Evolutionary conservation across 1,139 yeast species (phyloP), one percentile per base, ranked within the genome.

Genomic region (Zygotorulaspora mrakii): DNA sequence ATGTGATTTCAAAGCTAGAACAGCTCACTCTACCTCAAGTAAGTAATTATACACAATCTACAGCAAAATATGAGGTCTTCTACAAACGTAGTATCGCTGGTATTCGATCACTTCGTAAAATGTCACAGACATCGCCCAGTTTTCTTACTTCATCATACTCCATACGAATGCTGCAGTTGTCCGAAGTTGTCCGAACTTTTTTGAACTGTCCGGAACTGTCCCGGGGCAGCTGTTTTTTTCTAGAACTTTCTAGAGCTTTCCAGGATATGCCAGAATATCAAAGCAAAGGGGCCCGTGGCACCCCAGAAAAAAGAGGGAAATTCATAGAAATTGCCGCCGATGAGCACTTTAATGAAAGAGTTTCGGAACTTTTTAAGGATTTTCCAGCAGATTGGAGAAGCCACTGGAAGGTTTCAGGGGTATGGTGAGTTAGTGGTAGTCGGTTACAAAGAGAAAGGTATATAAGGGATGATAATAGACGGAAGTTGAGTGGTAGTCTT

Each of bases 221-320:
- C n/a, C n/a, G n/a, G n/a, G n/a, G n/a, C 29, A 13, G 29, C 10
- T 8, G 7, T 25, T 25, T 25, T 25, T 25, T 20, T 21, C 29
- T 31, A 26, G 47, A 37, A 28, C 27, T 27, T 12, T 14, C 27
- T 12, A 30, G 41, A 20, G 9, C 22, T 6, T 20, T 20, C 22
- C 8, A 20, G 22, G 9, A 20, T 20, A 9, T 20, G 6, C 22
- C 22, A 9, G 9, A 9, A 20, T 9, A 20, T 6, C 6, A 35
- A 22, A 30, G 36, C 33, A 40, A 38, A 40, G 41, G 39, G 44
- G 36, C 16, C 29, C 10, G n/a, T n/a, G 35, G 11, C 13, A n/a
- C 27, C 13, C 27, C 12, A 20, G 9, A 20, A 20, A 20, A 20
- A 21, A 10, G 9, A 29, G n/a, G n/a, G 23, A 25, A 10, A 8